Evolutionary conservation across 352 stramenopile genomes (phyloP), one percentile per base, ranked within the genome.

Genomic region (Phytopythium mirpurense): DNA sequence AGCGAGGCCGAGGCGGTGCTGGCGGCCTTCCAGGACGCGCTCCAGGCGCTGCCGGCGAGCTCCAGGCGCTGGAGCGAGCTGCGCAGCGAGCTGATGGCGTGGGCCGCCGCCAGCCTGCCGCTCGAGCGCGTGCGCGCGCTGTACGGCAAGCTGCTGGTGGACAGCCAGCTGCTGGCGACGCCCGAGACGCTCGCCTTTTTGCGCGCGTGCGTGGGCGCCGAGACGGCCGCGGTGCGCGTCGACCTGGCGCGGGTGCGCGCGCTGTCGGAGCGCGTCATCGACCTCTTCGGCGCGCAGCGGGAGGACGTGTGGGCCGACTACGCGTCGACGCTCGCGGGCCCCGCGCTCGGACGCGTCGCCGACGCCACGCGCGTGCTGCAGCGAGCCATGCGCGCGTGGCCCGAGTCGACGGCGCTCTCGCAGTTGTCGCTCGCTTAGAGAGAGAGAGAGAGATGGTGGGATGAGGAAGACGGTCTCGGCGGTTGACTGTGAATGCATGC

Each of bases 241-340:
- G 54, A 66, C 15, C 59, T 79, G 14, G 37, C 65, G 14, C 67
- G 73, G 16, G 74, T 90, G 56, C 79, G 77, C 38, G 57, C 63
- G 51, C 59, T 95, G 42, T 93, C 90, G 56, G 84, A 95, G 62
- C 90, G 90, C 67, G 56, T 93, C 45, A 66, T 95, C 29, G 84
- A 93, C 46, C 60, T 95, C 3, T 95, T 88, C 34, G 78, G 84
- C 41, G 51, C 51, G 36, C 43, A 54, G 24, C 56, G 71, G 4
- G 78, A 92, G 52, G 78, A 86, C 34, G 72, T 84, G 5, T 95
- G 80, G 78, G 53, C 89, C 60, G 65, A 63, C 49, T 95, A 95
- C 66, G 68, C 93, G 36, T 57, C 65, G 19, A 67, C 56, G 31
- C 43, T 74, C 19, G 62, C 65, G 3, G 65, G 72, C 37, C 65